Evolutionary conservation across 73 alveolate genomes (phyloP).

Genomic region (Paramecium pentaurelia): DNA sequence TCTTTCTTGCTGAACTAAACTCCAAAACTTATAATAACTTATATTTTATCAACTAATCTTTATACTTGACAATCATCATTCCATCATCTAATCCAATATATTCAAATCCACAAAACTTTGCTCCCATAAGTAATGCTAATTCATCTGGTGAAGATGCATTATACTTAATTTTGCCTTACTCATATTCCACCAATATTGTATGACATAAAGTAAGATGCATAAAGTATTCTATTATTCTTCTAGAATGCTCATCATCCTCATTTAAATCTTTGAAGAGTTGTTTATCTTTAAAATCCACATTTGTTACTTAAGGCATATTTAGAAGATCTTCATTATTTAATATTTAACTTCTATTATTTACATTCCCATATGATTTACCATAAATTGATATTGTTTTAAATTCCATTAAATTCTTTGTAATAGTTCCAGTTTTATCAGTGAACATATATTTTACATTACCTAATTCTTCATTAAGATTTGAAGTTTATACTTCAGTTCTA

Average conservation of each 20-base stretch:
- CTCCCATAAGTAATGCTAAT: conserved; percentile 78
- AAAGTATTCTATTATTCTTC: conserved; percentile 55
- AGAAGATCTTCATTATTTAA: background rate
- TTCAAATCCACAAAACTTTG: conserved; percentile 75
- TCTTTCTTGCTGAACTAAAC: conserved; percentile 86
- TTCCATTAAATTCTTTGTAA: conserved; percentile 82
- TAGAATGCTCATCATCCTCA: conserved; percentile 3
- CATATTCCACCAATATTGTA: conserved; percentile 77
- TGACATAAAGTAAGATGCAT: conserved; percentile 81
- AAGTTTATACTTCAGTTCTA: conserved; percentile 75
- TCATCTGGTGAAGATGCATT: conserved; percentile 94
- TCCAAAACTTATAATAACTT: conserved; percentile 74
- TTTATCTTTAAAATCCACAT: conserved; percentile 54
- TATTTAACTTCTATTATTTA: background rate
- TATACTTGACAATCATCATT: conserved; percentile 49
- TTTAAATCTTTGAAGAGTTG: background rate
- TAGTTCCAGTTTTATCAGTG: conserved; percentile 88
- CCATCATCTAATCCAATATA: conserved; percentile 59
- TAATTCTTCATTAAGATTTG: conserved; percentile 85
- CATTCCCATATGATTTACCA: conserved; percentile 66
- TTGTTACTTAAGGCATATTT: background rate
- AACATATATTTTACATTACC: conserved; percentile 80
- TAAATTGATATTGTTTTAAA: conserved; percentile 72
- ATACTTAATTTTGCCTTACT: conserved; percentile 58
- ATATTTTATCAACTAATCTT: conserved; percentile 61